Percentiles rank a stretch among this genome's conserved stretches.
These are phyloP conservation scores for Diaporthe aspalathi DNA, from an alignment of 2,329 filamentous ascomycete species.

Conservation along the genomic window DNA sequence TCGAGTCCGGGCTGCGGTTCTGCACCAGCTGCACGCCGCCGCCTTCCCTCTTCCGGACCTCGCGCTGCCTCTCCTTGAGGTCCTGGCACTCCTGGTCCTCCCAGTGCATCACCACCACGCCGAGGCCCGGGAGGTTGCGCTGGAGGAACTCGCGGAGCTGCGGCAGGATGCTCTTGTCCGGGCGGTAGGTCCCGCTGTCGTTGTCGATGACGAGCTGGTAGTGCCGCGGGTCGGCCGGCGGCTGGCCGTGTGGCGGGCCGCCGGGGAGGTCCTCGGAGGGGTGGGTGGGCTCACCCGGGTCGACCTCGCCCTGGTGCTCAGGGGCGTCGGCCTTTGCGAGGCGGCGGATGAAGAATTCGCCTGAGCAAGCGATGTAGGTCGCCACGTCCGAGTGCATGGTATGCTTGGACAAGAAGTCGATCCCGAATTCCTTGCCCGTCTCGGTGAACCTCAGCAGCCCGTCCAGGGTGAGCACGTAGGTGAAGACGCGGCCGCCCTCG, in stretches of 20 bases:
- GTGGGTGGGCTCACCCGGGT: constrained; percentile 62
- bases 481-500: constrained; percentile 87
- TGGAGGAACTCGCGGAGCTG: constrained; percentile 77
- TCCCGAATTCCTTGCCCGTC: constrained; percentile 94
- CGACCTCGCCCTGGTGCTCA: constrained; percentile 49
- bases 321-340: constrained; percentile 62
- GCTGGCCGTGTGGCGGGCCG: constrained; percentile 58
- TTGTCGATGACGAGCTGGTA: constrained; percentile 97
- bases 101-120: constrained; percentile 80
- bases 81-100: constrained; percentile 78
- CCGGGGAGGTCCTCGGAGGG: constrained; percentile 59
- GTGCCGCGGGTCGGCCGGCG: constrained; percentile 60
- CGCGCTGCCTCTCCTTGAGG: constrained; percentile 81
- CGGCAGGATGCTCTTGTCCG: constrained; percentile 81
- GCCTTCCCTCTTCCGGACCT: constrained; percentile 76
- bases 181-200: constrained; percentile 92
- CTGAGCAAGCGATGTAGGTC: constrained; percentile 90
- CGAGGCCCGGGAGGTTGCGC: constrained; percentile 80
- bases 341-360: constrained; percentile 90
- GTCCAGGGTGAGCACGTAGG: constrained; percentile 91
- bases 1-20: constrained; percentile 63
- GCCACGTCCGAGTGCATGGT: constrained; percentile 96
- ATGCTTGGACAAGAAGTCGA: constrained; percentile 93
- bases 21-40: constrained; percentile 64
- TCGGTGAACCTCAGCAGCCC: constrained; percentile 91